Evolutionary conservation across 805 yeast genomes (phyloP).

Genomic region (Cyberlindnera misumaiensis): DNA sequence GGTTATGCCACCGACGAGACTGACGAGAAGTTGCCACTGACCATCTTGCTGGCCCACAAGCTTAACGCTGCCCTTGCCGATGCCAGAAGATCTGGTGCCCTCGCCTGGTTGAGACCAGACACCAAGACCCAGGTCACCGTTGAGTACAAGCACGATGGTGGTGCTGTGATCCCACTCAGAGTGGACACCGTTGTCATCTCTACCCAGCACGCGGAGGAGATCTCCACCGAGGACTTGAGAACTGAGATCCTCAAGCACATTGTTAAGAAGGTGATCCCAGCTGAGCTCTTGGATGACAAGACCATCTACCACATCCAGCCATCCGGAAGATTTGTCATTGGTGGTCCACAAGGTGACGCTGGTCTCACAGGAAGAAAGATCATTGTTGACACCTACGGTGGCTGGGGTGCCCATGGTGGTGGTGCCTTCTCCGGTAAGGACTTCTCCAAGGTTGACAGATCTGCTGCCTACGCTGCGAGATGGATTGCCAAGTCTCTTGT

Average conservation of each 20-base stretch:
- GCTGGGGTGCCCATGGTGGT: conserved; percentile 99
- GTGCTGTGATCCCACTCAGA: conserved; percentile 93
- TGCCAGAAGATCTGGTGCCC: conserved; percentile 93
- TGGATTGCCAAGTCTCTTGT: conserved; percentile 99
- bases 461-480: conserved; percentile 99
- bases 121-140: conserved; percentile 99
- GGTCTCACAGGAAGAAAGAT: conserved; percentile 99
- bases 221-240: conserved; percentile 91
- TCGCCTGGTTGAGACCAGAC: conserved; percentile 98
- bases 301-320: conserved; percentile 98
- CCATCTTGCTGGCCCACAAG: conserved; percentile 90
- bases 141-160: conserved; percentile 89
- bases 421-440: conserved; percentile 99
- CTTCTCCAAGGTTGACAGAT: conserved; percentile 98
- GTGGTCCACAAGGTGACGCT: conserved; percentile 99
- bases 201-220: conserved; percentile 95
- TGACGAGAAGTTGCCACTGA: conserved; percentile 93
- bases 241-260: conserved; percentile 68
- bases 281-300: conserved; percentile 83
- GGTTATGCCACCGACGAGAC: conserved; percentile 99
- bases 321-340: conserved; percentile 98
- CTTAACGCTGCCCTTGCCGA: conserved; percentile 94
- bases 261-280: conserved; percentile 89
- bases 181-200: conserved; percentile 97
- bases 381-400: conserved; percentile 99